Percentiles rank a stretch among this genome's conserved stretches.
Conservation (phyloP, 1,284 basidiomycete species). For the Bjerkandera adusta region DNA sequence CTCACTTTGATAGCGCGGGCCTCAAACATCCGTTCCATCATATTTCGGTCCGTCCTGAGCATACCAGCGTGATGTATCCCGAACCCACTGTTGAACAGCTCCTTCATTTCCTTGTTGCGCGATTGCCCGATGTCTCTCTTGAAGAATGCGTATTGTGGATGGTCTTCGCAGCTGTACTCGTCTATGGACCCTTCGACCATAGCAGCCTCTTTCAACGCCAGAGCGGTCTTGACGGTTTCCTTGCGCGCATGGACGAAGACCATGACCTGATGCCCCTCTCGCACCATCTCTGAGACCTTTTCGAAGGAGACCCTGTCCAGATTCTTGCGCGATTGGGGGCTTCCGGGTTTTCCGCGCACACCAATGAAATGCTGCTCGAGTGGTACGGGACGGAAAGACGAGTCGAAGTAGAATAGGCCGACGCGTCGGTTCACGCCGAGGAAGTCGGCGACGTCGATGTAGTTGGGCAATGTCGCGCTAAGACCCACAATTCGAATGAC, state of each 20-base stretch:
- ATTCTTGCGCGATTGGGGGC: slow-evolving; percentile 75
- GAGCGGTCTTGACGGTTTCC: slow-evolving; percentile 94
- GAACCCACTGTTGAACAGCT: slow-evolving; percentile 90
- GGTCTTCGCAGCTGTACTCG: slow-evolving; percentile 78
- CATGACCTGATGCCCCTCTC: slow-evolving; percentile 96
- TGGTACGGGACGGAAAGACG: slow-evolving; percentile 95
- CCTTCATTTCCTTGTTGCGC: slow-evolving; percentile 95
- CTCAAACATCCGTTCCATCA: slow-evolving; percentile 96
- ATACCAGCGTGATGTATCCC: slow-evolving; percentile 99
- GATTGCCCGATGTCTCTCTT: slow-evolving; percentile 79
- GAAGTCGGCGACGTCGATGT: slow-evolving; percentile 96
- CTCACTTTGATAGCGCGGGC: slow-evolving; percentile 86
- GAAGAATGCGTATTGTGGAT: slow-evolving; percentile 77
- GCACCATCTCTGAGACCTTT: slow-evolving; percentile 85
- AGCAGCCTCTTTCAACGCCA: slow-evolving; percentile 83
- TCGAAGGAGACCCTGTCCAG: slow-evolving; percentile 90
- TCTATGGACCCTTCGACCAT: slow-evolving; percentile 71
- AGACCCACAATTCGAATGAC: slow-evolving; percentile 98
- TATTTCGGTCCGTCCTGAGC: slow-evolving; percentile 90
- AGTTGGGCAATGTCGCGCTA: slow-evolving; percentile 98
- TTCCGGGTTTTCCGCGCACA: slow-evolving; percentile 88
- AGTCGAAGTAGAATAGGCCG: slow-evolving; percentile 99
- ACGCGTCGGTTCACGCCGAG: slow-evolving; percentile 86
- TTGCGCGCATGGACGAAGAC: slow-evolving; percentile 99
- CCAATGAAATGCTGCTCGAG: slow-evolving; percentile 98